A percentile compares a stretch with the other conserved stretches of the same genome.
Conservation (phyloP, 1,284 basidiomycete species). For the Cystobasidium sp. region DNA sequence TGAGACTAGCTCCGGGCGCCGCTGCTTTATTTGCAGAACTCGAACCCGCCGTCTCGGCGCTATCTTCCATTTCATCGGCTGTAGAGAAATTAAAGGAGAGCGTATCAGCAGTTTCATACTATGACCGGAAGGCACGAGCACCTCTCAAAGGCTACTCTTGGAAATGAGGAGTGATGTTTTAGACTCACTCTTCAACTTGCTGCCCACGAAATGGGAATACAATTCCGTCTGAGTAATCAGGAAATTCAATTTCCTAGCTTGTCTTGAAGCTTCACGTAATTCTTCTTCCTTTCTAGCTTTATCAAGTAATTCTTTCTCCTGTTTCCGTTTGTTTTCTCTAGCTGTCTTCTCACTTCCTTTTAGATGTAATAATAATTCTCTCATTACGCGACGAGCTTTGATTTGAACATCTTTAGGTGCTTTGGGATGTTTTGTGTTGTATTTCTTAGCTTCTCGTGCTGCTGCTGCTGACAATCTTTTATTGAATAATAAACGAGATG, state of each 20-base stretch:
- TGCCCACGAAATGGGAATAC: slow-evolving; percentile 99
- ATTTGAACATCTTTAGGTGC: slow-evolving; percentile 84
- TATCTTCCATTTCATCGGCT: slow-evolving; percentile 88
- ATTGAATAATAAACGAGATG: slow-evolving; percentile 45
- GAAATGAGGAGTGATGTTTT: slow-evolving; percentile 39
- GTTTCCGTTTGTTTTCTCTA: slow-evolving; percentile 86
- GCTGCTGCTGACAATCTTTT: slow-evolving; percentile 50
- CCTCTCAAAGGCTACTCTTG: neutral
- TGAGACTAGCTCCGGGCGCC: slow-evolving; percentile 45
- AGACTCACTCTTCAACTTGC: slow-evolving; percentile 89
- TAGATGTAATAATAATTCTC: slow-evolving; percentile 57
- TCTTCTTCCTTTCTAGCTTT: slow-evolving; percentile 93
- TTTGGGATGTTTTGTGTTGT: slow-evolving; percentile 73
- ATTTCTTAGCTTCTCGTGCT: slow-evolving; percentile 55
- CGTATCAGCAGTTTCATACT: neutral
- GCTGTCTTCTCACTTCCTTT: slow-evolving; percentile 97
- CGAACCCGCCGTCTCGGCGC: slow-evolving; percentile 62
- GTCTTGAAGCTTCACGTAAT: slow-evolving; percentile 89
- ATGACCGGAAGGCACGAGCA: neutral
- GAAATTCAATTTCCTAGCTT: slow-evolving; percentile 97
- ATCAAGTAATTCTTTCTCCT: slow-evolving; percentile 91
- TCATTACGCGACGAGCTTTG: slow-evolving; percentile 83
- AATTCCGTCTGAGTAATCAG: slow-evolving; percentile 98
- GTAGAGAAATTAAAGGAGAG: slow-evolving; percentile 44
- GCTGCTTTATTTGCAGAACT: slow-evolving; percentile 18